phyloP scores from a whole-genome alignment of 2,329 filamentous ascomycete species.

The Fusarium sp. region DNA sequence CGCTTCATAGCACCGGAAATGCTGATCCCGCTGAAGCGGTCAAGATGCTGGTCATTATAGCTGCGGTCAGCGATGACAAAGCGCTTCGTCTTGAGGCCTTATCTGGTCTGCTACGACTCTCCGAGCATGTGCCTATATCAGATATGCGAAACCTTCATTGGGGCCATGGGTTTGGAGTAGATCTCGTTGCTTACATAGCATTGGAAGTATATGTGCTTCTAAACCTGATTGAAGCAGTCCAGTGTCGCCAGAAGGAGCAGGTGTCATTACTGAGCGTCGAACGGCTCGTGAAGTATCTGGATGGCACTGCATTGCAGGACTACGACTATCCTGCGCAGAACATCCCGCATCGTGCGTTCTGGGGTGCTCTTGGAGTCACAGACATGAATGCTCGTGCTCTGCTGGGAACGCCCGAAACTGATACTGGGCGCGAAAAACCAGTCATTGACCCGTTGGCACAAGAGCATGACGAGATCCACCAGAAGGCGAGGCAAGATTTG shows the following conservation, averaged over 20 bases:
- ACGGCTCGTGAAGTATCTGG: not conserved
- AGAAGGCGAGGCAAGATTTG: not conserved
- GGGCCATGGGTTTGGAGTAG: constrained; percentile 10
- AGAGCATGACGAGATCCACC: not conserved
- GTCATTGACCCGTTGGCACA: not conserved
- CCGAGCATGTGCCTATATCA: not conserved
- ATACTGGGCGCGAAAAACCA: not conserved
- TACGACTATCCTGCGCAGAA: constrained; percentile 22
- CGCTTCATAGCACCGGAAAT: not conserved
- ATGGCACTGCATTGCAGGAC: not conserved
- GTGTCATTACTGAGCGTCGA: constrained; percentile 1
- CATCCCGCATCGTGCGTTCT: constrained; percentile 17
- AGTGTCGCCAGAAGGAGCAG: not conserved
- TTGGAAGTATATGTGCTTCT: constrained; percentile 9
- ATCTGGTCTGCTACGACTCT: not conserved
- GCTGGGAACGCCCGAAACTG: rapidly evolving
- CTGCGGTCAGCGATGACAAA: not conserved
- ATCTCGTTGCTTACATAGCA: constrained; percentile 3
- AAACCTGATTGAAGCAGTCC: constrained; percentile 22
- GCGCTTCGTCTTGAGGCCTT: not conserved
- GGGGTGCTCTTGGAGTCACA: constrained; percentile 10
- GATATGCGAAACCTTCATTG: not conserved
- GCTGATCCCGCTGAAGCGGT: not conserved
- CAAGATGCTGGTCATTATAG: constrained; percentile 4
- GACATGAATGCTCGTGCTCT: not conserved